Conservation (phyloP, 1,284 basidiomycete genomes). For the Afroboletus lepidellus region DNA sequence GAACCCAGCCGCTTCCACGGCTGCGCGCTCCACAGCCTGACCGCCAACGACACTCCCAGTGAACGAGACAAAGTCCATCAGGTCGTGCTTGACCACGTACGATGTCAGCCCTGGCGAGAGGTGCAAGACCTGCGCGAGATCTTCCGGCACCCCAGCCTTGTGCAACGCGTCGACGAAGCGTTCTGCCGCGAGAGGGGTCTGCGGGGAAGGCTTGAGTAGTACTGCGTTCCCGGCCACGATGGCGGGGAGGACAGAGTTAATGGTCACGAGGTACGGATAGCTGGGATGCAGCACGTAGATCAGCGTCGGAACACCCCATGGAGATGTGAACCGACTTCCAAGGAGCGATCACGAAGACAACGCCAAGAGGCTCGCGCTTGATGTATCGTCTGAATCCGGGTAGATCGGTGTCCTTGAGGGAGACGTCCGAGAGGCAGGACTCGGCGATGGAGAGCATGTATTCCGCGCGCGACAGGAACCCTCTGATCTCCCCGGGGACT, state of each 20-base stretch:
- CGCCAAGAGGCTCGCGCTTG: constrained; percentile 79
- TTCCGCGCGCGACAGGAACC: constrained; percentile 77
- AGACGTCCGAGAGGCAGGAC: constrained; percentile 72
- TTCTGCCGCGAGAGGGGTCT: constrained; percentile 88
- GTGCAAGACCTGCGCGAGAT: constrained; percentile 80
- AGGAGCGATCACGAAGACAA: constrained; percentile 84
- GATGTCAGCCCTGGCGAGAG: constrained; percentile 67
- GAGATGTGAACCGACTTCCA: constrained; percentile 71
- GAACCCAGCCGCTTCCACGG: constrained; percentile 64
- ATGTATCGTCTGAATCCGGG: constrained; percentile 84
- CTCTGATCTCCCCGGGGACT: constrained; percentile 75
- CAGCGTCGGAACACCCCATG: not conserved
- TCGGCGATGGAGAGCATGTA: constrained; percentile 87
- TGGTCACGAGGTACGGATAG: constrained; percentile 84
- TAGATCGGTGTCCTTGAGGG: constrained; percentile 73
- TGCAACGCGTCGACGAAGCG: constrained; percentile 69
- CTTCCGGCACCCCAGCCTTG: constrained; percentile 74
- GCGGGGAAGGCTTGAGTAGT: constrained; percentile 91
- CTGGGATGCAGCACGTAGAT: constrained; percentile 40
- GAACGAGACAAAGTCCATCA: constrained; percentile 83
- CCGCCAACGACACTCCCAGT: constrained; percentile 83
- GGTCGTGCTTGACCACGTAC: constrained; percentile 63
- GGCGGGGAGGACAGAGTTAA: constrained; percentile 90
- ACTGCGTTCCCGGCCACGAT: constrained; percentile 88
- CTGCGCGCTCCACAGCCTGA: constrained; percentile 60